Evolutionary conservation across 352 stramenopile genomes (phyloP).

Genomic region (Globisporangium barbulae): DNA sequence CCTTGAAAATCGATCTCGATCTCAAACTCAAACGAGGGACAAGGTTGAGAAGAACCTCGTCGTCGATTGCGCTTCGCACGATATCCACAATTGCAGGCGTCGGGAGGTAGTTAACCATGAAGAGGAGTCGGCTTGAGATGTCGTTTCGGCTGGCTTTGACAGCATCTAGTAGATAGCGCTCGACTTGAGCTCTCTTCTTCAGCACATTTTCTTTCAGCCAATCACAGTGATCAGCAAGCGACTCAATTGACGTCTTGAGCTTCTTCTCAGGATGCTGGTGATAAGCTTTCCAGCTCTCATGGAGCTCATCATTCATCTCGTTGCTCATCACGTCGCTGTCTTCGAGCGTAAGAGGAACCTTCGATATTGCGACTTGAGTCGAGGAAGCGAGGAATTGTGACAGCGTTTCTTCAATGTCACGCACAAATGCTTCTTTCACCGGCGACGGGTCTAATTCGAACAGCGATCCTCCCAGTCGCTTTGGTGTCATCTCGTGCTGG

Average conservation of each 20-base stretch:
- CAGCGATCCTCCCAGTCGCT: background rate
- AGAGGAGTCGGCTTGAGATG: slow-evolving; percentile 19
- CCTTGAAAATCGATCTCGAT: slow-evolving; percentile 20
- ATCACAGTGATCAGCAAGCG: slow-evolving; percentile 14
- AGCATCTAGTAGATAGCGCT: background rate
- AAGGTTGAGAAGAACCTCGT: slow-evolving; percentile 28
- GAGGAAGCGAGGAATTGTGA: slow-evolving; percentile 11
- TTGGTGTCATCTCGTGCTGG: background rate
- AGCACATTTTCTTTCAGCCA: slow-evolving; percentile 19
- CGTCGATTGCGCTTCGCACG: slow-evolving; percentile 33
- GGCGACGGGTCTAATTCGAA: slow-evolving; percentile 11
- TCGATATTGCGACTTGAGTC: background rate
- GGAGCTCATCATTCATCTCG: slow-evolving; percentile 36
- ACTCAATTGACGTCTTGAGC: slow-evolving; percentile 9
- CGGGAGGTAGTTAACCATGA: slow-evolving; percentile 24
- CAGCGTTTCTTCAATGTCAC: slow-evolving; percentile 18
- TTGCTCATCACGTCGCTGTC: slow-evolving; percentile 29
- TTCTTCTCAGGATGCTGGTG: slow-evolving; percentile 20
- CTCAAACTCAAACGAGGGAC: slow-evolving; percentile 22
- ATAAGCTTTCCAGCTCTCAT: slow-evolving; percentile 40
- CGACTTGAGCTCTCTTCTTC: background rate
- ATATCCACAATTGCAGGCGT: slow-evolving; percentile 34
- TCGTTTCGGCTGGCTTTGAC: slow-evolving; percentile 15
- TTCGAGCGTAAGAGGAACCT: slow-evolving; percentile 25
- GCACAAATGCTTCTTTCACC: slow-evolving; percentile 19